Percentiles rank a stretch among this genome's conserved stretches.
Conservation (phyloP, 306 rosid genomes). For the Ziziphus jujuba region DNA sequence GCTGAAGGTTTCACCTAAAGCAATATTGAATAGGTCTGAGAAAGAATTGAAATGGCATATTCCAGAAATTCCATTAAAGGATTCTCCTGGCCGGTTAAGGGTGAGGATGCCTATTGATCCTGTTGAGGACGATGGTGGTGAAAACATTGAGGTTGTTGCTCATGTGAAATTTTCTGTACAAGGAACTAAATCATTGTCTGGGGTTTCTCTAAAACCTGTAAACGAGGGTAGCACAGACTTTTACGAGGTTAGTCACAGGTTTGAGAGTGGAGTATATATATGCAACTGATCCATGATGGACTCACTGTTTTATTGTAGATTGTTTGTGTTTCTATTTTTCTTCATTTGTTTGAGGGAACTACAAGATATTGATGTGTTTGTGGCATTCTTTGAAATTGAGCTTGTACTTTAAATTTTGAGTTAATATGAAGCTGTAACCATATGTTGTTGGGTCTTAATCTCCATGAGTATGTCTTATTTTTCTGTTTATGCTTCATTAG, state of each 20-base stretch:
- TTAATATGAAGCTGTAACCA: constrained; percentile 20
- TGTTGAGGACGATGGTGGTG: constrained; percentile 53
- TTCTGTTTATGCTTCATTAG: constrained; percentile 1
- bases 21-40: constrained; percentile 76
- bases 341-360: constrained; percentile 27
- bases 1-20: constrained; percentile 90
- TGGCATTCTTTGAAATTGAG: constrained; percentile 48
- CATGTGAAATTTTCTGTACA: constrained; percentile 75
- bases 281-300: constrained; percentile 63
- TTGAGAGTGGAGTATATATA: constrained; percentile 72
- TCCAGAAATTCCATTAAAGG: constrained; percentile 72
- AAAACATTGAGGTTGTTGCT: constrained; percentile 70
- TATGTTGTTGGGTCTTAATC: constrained; percentile 30
- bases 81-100: constrained; percentile 77
- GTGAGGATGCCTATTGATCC: constrained; percentile 85
- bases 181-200: constrained; percentile 66
- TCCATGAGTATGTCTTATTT: constrained; percentile 28
- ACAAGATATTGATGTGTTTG: constrained; percentile 52
- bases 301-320: constrained; percentile 27
- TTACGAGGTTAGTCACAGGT: constrained; percentile 82
- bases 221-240: constrained; percentile 83
- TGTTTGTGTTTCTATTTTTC: constrained; percentile 28
- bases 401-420: constrained; percentile 45
- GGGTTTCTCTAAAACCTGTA: constrained; percentile 71
- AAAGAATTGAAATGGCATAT: constrained; percentile 84